Conservation (phyloP, 2,329 filamentous ascomycete species). For the Volutella citrinella region DNA sequence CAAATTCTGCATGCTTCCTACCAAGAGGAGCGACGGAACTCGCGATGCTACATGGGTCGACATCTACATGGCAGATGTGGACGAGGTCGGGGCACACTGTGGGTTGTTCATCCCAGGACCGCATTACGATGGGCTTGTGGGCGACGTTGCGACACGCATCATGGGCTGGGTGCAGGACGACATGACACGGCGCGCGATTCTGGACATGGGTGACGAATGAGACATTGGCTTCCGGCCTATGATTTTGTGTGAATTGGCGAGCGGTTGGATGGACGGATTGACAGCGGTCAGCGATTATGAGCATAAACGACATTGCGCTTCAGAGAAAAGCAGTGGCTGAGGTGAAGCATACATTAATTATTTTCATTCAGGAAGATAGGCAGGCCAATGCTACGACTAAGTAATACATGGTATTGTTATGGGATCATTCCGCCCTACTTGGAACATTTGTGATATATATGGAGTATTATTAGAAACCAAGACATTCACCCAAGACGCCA, state of each 20-base stretch:
- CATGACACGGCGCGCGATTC: conserved; percentile 39
- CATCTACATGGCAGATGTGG: conserved; percentile 77
- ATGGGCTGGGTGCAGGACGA: conserved; percentile 69
- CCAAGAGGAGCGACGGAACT: conserved; percentile 43
- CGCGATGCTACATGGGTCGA: conserved; percentile 72
- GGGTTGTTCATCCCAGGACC: conserved; percentile 72
- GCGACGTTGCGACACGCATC: conserved; percentile 66
- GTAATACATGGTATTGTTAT: too few relatives aligned
- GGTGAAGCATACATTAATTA: too few relatives aligned
- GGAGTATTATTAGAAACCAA: too few relatives aligned
- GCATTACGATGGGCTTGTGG: conserved; percentile 75
- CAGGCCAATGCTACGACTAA: too few relatives aligned
- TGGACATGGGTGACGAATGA: conserved; percentile 21
- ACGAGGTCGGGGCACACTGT: conserved; percentile 83
- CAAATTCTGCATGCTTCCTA: conserved; percentile 77
- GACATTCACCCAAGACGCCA: too few relatives aligned
- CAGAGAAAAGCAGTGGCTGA: too few relatives aligned
- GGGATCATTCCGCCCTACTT: too few relatives aligned
- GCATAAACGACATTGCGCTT: too few relatives aligned
- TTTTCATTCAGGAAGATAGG: not conserved
- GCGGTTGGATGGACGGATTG: too few relatives aligned
- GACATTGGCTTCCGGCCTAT: too few relatives aligned
- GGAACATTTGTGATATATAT: too few relatives aligned
- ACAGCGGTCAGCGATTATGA: not conserved
- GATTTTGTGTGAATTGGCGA: too few relatives aligned